Conservation (phyloP, 2,329 filamentous ascomycete species). For the Fusarium nelsonii region DNA sequence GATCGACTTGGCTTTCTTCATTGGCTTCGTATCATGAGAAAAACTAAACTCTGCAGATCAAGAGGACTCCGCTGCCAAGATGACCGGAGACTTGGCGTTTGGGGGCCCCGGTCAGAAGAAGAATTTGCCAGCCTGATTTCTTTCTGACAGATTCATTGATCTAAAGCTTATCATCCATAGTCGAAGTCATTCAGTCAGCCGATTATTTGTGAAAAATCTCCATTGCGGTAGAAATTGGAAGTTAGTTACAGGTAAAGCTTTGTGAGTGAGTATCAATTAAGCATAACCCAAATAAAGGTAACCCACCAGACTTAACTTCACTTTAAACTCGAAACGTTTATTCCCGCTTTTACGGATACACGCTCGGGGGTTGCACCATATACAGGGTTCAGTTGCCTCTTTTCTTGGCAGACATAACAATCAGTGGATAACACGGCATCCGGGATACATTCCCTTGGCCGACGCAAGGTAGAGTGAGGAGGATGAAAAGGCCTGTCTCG, state of each 20-base stretch:
- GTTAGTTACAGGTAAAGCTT: background rate
- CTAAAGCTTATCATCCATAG: too few relatives aligned
- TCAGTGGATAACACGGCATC: conserved; percentile 28
- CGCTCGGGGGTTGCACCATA: conserved; percentile 29
- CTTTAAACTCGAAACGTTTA: conserved; percentile 7
- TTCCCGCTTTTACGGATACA: conserved; percentile 17
- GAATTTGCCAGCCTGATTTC: background rate
- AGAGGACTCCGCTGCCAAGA: conserved; percentile 41
- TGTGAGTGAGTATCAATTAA: conserved; percentile 20
- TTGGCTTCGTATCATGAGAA: conserved; percentile 31
- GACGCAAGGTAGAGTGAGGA: background rate
- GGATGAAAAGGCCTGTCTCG: conserved; percentile 3
- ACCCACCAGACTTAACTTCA: background rate
- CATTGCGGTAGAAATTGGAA: background rate
- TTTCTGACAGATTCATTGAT: background rate
- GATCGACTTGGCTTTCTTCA: conserved; percentile 39
- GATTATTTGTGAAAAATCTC: background rate
- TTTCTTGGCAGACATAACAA: conserved; percentile 6
- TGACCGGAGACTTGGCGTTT: conserved; percentile 38
- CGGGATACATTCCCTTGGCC: conserved; percentile 12
- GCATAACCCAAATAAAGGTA: conserved; percentile 30
- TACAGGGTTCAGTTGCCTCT: conserved; percentile 25
- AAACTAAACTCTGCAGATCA: background rate
- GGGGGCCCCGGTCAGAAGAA: background rate
- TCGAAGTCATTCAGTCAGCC: background rate